Percentiles rank a stretch among this genome's conserved stretches.
phyloP scores from a whole-genome alignment of 2,329 filamentous ascomycete species.

The Talaromyces sp. region DNA sequence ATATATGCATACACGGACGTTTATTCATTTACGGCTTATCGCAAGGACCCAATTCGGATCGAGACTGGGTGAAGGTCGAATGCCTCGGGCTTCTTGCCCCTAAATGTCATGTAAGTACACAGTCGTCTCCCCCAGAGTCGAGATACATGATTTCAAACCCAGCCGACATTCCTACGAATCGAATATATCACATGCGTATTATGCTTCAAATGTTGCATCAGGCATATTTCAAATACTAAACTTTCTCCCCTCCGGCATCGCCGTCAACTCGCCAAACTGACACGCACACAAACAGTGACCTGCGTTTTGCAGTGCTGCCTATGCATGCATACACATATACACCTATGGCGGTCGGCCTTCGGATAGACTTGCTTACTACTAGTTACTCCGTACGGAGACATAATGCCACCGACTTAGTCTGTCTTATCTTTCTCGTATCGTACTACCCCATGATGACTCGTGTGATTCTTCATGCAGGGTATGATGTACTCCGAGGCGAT shows the following conservation, averaged over 20 bases:
- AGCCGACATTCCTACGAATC: neutral
- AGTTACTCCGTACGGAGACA: neutral
- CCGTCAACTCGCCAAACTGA: neutral
- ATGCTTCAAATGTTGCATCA: neutral
- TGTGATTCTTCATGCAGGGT: neutral
- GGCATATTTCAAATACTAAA: too few species aligned
- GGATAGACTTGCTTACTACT: neutral
- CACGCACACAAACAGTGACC: neutral
- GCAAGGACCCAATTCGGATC: neutral
- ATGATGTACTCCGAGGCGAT: constrained; percentile 1
- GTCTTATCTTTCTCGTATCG: neutral
- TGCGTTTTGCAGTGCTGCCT: neutral
- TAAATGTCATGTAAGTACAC: neutral
- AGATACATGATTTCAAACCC: neutral
- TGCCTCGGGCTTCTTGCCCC: neutral
- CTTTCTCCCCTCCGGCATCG: neutral
- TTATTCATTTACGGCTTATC: neutral
- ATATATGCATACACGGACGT: neutral
- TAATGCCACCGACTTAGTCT: neutral
- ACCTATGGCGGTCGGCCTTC: neutral
- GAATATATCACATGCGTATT: neutral
- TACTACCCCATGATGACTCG: neutral
- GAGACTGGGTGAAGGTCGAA: neutral
- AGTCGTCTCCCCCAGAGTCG: neutral
- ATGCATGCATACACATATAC: neutral